Conservation (phyloP, 768 basidiomycete species). For the Cubamyces lactineus region DNA sequence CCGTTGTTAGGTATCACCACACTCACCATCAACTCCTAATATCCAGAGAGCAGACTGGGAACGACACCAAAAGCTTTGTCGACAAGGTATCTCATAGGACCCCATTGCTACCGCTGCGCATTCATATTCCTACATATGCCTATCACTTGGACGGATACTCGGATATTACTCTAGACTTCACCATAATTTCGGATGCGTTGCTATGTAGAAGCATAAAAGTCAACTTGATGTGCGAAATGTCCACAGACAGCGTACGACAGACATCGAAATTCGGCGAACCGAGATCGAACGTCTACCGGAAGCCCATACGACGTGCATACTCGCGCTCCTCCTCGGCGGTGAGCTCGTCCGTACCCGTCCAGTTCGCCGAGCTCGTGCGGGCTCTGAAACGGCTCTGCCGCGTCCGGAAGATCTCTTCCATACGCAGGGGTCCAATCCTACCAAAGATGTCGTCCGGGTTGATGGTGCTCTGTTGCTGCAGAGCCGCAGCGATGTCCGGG, state of each 20-base stretch:
- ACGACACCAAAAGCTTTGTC: conserved; percentile 12
- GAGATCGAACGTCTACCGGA: conserved; percentile 38
- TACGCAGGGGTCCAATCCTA: conserved; percentile 77
- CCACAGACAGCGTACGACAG: not conserved
- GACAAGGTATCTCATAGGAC: not conserved
- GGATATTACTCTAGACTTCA: too few relatives aligned
- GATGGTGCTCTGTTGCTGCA: conserved; percentile 82
- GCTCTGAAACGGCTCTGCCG: conserved; percentile 83
- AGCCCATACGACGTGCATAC: conserved; percentile 93
- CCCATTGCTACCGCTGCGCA: not conserved
- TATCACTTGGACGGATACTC: not conserved
- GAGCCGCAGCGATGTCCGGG: conserved; percentile 77
- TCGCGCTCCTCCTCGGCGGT: conserved; percentile 83
- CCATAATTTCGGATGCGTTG: too few relatives aligned
- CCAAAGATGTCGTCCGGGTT: conserved; percentile 95
- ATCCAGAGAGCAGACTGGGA: conserved; percentile 17
- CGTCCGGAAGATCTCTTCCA: conserved; percentile 92
- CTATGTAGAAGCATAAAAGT: too few relatives aligned
- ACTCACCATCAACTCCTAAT: not conserved
- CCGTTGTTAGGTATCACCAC: not conserved
- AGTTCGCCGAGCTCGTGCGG: conserved; percentile 93
- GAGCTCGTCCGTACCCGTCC: conserved; percentile 89
- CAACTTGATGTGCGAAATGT: too few relatives aligned
- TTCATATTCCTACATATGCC: not conserved
- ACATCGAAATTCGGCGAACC: not conserved